Evolutionary conservation across 1,139 yeast species (phyloP).

Genomic region (Hemisphaericaspora xylanilytica): DNA sequence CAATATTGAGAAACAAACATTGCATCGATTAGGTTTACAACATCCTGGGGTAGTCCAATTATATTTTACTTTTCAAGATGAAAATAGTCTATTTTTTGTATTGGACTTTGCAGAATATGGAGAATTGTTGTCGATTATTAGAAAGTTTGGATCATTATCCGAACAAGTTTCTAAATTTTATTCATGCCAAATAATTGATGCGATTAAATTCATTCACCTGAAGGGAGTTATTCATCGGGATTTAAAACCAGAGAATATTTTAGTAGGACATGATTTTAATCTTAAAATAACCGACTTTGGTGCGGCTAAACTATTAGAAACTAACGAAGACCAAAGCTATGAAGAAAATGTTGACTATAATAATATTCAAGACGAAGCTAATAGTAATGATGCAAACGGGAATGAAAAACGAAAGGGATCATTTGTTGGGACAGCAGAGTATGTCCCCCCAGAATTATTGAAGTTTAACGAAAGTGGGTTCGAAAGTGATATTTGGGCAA

Average conservation of each 20-base stretch:
- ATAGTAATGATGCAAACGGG: background rate
- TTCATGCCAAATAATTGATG: slow-evolving; percentile 78
- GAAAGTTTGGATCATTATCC: slow-evolving; percentile 74
- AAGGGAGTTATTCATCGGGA: slow-evolving; percentile 91
- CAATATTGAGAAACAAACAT: slow-evolving; percentile 72
- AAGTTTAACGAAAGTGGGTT: slow-evolving; percentile 82
- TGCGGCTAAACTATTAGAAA: slow-evolving; percentile 79
- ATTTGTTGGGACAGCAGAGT: slow-evolving; percentile 56
- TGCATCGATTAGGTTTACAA: slow-evolving; percentile 67
- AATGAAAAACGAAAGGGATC: slow-evolving; percentile 65
- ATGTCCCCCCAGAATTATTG: slow-evolving; percentile 90
- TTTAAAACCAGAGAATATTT: slow-evolving; percentile 88
- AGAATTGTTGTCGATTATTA: slow-evolving; percentile 65
- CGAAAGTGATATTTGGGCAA: slow-evolving; percentile 93
- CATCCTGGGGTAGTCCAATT: slow-evolving; percentile 67
- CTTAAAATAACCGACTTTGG: slow-evolving; percentile 97
- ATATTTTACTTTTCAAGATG: slow-evolving; percentile 79
- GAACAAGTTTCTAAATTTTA: slow-evolving; percentile 75
- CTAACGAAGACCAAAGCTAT: slow-evolving; percentile 32
- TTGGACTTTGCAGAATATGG: slow-evolving; percentile 81
- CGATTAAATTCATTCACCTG: slow-evolving; percentile 78
- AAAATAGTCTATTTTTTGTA: slow-evolving; percentile 65
- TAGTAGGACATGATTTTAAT: slow-evolving; percentile 76
- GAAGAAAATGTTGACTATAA: slow-evolving; percentile 42
- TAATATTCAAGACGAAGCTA: slow-evolving; percentile 10